Evolutionary conservation across 2,329 filamentous ascomycete genomes (phyloP), one percentile per base, ranked within the genome.

Genomic region (Curvularia verruculosa): DNA sequence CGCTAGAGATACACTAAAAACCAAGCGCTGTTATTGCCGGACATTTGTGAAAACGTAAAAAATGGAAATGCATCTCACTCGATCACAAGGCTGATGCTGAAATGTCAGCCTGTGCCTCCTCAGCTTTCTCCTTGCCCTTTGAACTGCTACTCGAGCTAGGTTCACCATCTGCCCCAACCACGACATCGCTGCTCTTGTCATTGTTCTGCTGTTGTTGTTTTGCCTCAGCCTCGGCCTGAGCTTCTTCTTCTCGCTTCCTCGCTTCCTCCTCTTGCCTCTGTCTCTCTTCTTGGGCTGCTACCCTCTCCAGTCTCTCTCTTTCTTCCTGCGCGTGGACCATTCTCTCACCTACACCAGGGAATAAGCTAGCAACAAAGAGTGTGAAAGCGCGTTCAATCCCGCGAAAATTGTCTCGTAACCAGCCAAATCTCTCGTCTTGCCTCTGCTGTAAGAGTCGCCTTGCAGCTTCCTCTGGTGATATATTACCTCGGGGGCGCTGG

Each of bases 361-460:
- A 82, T 48, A 88, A 68, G 70, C 83, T 87, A 0, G 85, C 85
- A 31, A 88, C 69, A 58, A 88, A 86, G n/a, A 88, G 75, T n/a
- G 84, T 84, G 39, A 85, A 66, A 1, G 82, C 82, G 36, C 86
- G 78, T 69, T 88, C 85, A 0, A 79, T 70, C 1, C 80, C 78
- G 41, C 83, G 74, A 18, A 85, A 50, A 4, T 50, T 61, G 12
- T 75, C 70, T 7, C 74, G 52, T 1, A 72, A 28, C 74, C 73
- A 77, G 0, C 65, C 67, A 40, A 68, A 56, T 6, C 64, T 59
- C 39, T 71, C 59, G 7, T 71, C 61, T 8, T 66, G 67, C 64
- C 71, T 67, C 55, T 79, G 73, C 21, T 73, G 64, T 4, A 81
- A 43, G 5, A 81, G 57, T 5, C 79, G 67, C 37, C 72, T 69